Conservation (phyloP, 805 yeast species). For the Candida boidinii region DNA sequence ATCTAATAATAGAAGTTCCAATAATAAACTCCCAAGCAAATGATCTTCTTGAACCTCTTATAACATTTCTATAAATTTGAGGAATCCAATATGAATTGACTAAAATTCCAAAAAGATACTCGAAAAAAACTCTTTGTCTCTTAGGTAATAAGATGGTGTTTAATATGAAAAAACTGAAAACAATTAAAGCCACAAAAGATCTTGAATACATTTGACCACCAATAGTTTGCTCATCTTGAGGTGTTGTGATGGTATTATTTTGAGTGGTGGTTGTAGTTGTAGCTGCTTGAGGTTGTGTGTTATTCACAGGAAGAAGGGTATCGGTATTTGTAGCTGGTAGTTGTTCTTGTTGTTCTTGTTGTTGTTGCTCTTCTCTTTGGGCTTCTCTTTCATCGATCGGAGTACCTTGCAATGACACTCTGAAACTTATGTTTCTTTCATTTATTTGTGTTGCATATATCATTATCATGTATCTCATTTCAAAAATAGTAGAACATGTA, state of each 20-base stretch:
- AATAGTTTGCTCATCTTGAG: conserved; percentile 43
- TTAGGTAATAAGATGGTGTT: conserved; percentile 60
- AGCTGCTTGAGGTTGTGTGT: conserved; percentile 13
- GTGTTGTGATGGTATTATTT: conserved; percentile 15
- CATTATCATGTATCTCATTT: conserved; percentile 61
- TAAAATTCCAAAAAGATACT: conserved; percentile 40
- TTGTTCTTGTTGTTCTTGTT: conserved; percentile 3
- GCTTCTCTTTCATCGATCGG: conserved; percentile 28
- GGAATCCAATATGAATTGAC: conserved; percentile 82
- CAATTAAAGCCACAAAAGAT: conserved; percentile 44
- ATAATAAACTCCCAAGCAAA: conserved; percentile 70
- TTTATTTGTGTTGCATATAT: conserved; percentile 65
- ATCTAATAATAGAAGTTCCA: conserved; percentile 55
- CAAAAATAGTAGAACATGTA: conserved; percentile 65
- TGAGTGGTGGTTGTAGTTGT: conserved; percentile 16
- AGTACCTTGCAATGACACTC: conserved; percentile 59
- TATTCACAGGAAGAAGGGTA: conserved; percentile 16
- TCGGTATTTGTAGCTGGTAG: conserved; percentile 12
- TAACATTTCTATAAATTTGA: conserved; percentile 70
- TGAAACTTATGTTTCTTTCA: conserved; percentile 57
- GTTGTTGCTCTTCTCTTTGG: conserved; percentile 9
- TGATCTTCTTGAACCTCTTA: conserved; percentile 59
- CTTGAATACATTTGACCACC: conserved; percentile 51
- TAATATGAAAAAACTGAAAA: conserved; percentile 46
- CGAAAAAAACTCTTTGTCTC: conserved; percentile 44